These are phyloP conservation scores for Aspergillus conjunctus DNA, from an alignment of 495 filamentous ascomycete genomes.

Conservation along the genomic window DNA sequence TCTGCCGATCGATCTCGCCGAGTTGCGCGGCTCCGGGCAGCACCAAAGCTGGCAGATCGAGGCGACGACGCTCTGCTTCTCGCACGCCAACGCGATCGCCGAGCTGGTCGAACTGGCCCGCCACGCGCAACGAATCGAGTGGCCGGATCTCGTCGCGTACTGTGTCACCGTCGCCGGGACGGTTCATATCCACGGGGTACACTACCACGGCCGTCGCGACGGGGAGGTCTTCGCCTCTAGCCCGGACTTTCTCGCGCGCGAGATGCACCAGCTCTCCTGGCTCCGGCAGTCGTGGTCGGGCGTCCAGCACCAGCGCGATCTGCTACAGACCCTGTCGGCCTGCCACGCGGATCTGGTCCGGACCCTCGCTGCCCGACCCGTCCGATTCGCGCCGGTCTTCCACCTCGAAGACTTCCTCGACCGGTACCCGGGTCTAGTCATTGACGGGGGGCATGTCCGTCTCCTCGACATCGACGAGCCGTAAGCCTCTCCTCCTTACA, in stretches of 20 bases:
- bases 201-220: constrained; percentile 66
- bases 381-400: constrained; percentile 75
- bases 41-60: constrained; percentile 92
- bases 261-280: constrained; percentile 77
- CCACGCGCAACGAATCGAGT: constrained; percentile 66
- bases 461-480: constrained; percentile 54
- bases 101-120: constrained; percentile 79
- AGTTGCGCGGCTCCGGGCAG: constrained; percentile 74
- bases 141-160: constrained; percentile 81
- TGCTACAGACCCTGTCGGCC: constrained; percentile 70
- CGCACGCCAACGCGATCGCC: constrained; percentile 83
- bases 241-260: constrained; percentile 70
- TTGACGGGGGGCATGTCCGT: constrained; percentile 58
- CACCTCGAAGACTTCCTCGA: constrained; percentile 87
- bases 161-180: constrained; percentile 82
- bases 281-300: constrained; percentile 73
- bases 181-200: constrained; percentile 80
- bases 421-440: constrained; percentile 60
- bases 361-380: constrained; percentile 62
- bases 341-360: constrained; percentile 75
- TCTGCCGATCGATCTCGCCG: constrained; percentile 77
- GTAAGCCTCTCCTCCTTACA: constrained; percentile 11
- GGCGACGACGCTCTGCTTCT: constrained; percentile 81
- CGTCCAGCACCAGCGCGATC: constrained; percentile 76
- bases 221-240: constrained; percentile 66